Percentiles rank a stretch among this genome's conserved stretches.
These are phyloP conservation scores for Tricholoma bakamatsutake DNA, from an alignment of 768 basidiomycete genomes.

Conservation along the genomic window DNA sequence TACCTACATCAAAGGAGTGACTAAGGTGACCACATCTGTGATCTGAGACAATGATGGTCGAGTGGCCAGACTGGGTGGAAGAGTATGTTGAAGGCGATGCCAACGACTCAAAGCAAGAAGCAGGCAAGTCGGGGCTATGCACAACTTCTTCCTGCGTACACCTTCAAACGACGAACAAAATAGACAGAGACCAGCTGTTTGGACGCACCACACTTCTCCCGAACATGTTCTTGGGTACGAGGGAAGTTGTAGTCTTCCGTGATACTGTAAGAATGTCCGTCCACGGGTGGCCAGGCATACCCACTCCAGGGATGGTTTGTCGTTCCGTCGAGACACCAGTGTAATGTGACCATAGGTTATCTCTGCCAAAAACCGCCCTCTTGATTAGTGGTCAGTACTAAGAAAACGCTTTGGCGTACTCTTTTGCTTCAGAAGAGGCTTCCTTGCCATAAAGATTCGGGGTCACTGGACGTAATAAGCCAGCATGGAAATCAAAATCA, in stretches of 20 bases:
- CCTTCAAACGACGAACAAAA: not conserved
- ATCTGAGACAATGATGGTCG: not conserved
- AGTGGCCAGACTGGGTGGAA: not conserved
- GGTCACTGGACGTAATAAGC: not conserved
- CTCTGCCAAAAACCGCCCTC: not conserved
- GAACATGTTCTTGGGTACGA: not conserved
- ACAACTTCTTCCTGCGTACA: not conserved
- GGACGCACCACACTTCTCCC: not conserved
- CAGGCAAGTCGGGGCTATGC: not conserved
- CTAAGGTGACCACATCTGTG: not conserved
- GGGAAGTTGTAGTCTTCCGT: not conserved
- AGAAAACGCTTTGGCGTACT: not conserved
- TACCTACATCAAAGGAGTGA: not conserved
- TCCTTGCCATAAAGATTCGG: not conserved
- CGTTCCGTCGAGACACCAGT: not conserved
- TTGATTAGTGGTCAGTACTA: not conserved
- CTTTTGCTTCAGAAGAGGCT: not conserved
- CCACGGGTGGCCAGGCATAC: not conserved
- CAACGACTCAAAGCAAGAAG: not conserved
- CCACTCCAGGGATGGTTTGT: not conserved
- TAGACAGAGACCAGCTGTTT: not conserved
- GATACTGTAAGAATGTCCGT: not conserved
- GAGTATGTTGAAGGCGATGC: not conserved
- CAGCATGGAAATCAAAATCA: not conserved
- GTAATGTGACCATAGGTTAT: not conserved